Conservation (phyloP, 2,329 filamentous ascomycete species). For the Ceratocystis cubensis region DNA sequence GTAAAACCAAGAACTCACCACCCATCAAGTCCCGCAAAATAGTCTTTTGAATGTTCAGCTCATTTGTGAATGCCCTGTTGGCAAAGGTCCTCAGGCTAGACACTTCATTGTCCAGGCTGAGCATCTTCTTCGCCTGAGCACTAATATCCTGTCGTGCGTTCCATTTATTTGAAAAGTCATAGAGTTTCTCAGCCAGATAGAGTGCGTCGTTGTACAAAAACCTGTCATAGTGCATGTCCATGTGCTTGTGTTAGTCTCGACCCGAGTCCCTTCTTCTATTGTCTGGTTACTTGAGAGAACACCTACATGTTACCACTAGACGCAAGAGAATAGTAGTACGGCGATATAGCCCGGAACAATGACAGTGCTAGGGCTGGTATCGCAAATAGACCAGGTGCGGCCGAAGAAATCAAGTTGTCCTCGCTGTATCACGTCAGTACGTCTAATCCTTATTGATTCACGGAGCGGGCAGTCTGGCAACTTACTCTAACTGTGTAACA, state of each 20-base stretch:
- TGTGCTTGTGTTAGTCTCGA: neutral
- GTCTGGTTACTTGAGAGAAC: neutral
- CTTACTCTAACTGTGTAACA: constrained; percentile 42
- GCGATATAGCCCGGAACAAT: constrained; percentile 67
- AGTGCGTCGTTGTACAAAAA: constrained; percentile 55
- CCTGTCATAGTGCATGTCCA: constrained; percentile 29
- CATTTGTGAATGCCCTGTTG: constrained; percentile 47
- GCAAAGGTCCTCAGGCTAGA: constrained; percentile 48
- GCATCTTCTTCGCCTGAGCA: constrained; percentile 39
- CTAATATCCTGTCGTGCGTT: constrained; percentile 41
- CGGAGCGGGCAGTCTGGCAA: neutral
- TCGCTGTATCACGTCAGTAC: constrained; percentile 26
- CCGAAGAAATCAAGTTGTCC: constrained; percentile 49
- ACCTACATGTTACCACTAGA: constrained; percentile 52
- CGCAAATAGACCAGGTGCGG: constrained; percentile 56
- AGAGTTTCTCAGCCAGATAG: constrained; percentile 48
- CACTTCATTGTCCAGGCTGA: constrained; percentile 48
- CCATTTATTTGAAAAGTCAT: constrained; percentile 39
- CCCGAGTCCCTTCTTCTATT: neutral
- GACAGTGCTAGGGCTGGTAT: constrained; percentile 61
- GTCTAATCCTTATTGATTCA: neutral
- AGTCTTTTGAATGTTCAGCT: constrained; percentile 48
- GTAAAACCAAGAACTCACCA: constrained; percentile 27
- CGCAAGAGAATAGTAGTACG: constrained; percentile 56
- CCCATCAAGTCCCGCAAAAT: constrained; percentile 50